Base-by-base conservation (phyloP, 1,139 yeast genomes). In the Suhomyces chickasaworum region DNA sequence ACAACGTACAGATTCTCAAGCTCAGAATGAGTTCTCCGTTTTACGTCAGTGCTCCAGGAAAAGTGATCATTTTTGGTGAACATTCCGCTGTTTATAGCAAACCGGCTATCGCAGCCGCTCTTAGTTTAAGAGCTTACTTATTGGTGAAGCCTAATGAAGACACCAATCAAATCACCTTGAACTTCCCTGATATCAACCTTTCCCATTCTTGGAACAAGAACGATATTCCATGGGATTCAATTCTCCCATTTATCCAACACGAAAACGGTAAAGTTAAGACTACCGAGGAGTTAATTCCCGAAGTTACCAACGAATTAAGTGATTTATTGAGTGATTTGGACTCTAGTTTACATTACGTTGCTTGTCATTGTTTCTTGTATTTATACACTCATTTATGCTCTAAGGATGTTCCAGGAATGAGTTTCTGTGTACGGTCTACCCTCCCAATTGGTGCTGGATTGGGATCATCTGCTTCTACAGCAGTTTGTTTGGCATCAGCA, bases 371-470 rank as follows among this genome's bases (percentile, higher is more conserved):
- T 41, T 93, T 93, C 66, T 72, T 93, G 37, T 93, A 91, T 65
- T 68, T 93, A 39, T 89, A 84, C 61, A 64, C 81, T 42, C 78
- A 78, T 45, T 65, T 90, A 44, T 82, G 91, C 57, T 54, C 63
- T 6, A 69, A 71, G 7, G 58, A 65, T 0, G 66, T 73, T 1
- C 73, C 74, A 0, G 88, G 88, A 1, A 62, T 74, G 53, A 75
- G 74, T 22, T 89, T 85, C 63, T 75, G 82, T 5, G 82, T 89
- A 21, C 78, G 93, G 47, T 88, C 97, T 0, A 84, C 96, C 0
- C 72, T 91, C 44, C 99, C 99, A 0, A 87, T 93, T 45, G 98
- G 99, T 23, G 97, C 99, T 1, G 99, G 99, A 0, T 74, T 93
- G 42, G 99, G 99, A 0, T 89, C 97, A 0, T 88, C 96, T 42